Evolutionary conservation across 352 stramenopile species (phyloP).

Genomic region (Globisporangium recalcitrans): DNA sequence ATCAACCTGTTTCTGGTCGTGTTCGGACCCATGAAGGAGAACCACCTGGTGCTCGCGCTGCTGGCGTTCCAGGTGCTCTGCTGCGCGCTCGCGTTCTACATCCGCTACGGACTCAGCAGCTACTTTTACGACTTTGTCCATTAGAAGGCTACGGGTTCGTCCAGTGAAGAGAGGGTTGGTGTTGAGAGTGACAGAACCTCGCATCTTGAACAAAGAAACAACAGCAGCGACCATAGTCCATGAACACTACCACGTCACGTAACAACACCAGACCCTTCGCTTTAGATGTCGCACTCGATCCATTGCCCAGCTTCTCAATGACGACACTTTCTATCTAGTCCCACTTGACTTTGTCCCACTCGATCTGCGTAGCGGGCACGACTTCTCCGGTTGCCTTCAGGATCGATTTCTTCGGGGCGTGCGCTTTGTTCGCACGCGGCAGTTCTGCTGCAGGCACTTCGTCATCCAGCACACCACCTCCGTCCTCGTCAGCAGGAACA

Average conservation of each 20-base stretch:
- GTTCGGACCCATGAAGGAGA: constrained; percentile 81
- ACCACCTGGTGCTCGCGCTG: constrained; percentile 55
- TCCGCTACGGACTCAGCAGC: constrained; percentile 80
- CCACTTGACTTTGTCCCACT: constrained; percentile 18
- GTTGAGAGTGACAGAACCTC: not conserved
- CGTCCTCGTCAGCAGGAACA: not conserved
- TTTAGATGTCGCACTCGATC: too few species aligned
- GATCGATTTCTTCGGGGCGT: constrained; percentile 49
- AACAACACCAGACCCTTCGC: too few species aligned
- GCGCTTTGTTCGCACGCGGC: constrained; percentile 38
- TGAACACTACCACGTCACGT: too few species aligned
- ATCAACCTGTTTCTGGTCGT: constrained; percentile 86
- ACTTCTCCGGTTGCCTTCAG: constrained; percentile 37
- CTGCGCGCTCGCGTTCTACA: constrained; percentile 73
- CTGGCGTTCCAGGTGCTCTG: constrained; percentile 73
- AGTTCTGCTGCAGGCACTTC: constrained; percentile 18
- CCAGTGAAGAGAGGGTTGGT: not conserved
- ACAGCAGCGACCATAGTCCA: too few species aligned
- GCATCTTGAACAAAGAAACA: not conserved
- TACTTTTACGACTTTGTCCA: constrained; percentile 88
- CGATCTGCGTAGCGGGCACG: constrained; percentile 30
- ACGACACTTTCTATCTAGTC: not conserved
- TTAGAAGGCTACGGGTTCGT: constrained; percentile 23
- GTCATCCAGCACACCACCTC: not conserved
- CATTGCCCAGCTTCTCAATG: too few species aligned